Base-by-base conservation (phyloP, 2,329 filamentous ascomycete genomes). In the Aspergillus latus region DNA sequence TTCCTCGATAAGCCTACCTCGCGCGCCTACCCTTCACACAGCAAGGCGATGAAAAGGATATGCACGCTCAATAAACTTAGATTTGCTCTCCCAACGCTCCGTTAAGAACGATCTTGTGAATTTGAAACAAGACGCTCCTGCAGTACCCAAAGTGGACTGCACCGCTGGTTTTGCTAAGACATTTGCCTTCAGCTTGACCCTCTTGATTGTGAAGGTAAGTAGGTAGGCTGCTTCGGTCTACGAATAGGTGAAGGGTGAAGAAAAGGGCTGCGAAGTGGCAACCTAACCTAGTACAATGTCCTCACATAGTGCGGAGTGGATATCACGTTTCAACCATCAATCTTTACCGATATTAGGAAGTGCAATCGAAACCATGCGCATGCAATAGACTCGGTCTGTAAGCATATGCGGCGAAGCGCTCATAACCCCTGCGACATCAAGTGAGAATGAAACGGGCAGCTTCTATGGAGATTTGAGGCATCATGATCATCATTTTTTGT, bases 31-130 rank as follows among this genome's bases (percentile, higher is more conserved):
- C 51, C 21, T 49, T 56, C 50, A 44, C 47, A 50, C 58, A 56
- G 52, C 56, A 52, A 52, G 39, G 59, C 59, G 53, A 52, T 58
- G 54, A 30, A 54, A 63, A 26, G 32, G 32, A 62, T 47, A 64
- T 57, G 66, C 60, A 26, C 64, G 63, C 69, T 64, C 56, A 53
- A 63, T 57, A 63, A 56, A 58, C 49, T 57, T 57, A 57, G 7
- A 46, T 40, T 63, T 78, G 64, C 77, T 89, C 80, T 91, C 72
- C 88, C 88, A 89, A 88, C 86, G 88, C 85, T 90, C 88, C 88
- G 88, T 90, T 90, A 88, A 87, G 86, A 80, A 78, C 81, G 82
- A 80, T 77, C 81, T 84, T 84, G 88, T 78, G 82, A 59, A 63
- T 36, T 47, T 43, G 28, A 50, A 58, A 79, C 85, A 83, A 80